Base-by-base conservation (phyloP, 2,329 filamentous ascomycete species). In the Talaromyces sp. region DNA sequence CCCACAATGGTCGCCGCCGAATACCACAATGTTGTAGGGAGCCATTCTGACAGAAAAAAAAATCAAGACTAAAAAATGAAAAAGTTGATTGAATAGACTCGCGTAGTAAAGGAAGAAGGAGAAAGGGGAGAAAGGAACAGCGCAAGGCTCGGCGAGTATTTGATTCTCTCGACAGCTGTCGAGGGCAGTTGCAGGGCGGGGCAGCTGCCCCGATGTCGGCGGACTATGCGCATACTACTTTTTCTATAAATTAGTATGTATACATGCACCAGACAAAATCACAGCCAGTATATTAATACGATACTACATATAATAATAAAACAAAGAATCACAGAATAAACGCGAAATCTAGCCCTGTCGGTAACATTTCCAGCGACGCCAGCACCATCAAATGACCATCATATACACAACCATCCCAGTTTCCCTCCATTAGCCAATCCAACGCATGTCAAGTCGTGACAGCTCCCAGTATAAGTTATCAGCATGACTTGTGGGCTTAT, bases 1-100 rank as follows among this genome's bases (percentile, higher is more conserved):
- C 74, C 91, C 90, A 71, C 88, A 91, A 77, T 94, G 90, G 80
- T 95, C 91, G 70, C 90, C 90, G 57, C 77, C 88, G 74, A 93
- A 90, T 61, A 93, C 88, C 63, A 92, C 89, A 73, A 92, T 89
- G 65, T 91, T 91, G 73, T 86, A 87, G 56, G 84, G 81, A 66
- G 87, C 77, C 89, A 91, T 91, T 61, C 68, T 81, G 64, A 38
- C 19, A 9, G 32, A 48, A 31, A 19, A 17, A 48, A 31, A 19
- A 17, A 35, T 14, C 26, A 38, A 43, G 48, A n/a, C n/a, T n/a
- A 57, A 17, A n/a, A 52, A 8, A 11, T 11, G 31, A 29, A 14
- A 3, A 56, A 31, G 12, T 1, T 46, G 19, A 17, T 57, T 8
- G 38, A 11, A 10, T 53, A 9, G 24, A 46, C 17, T 38, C 35